These are phyloP conservation scores for Suillus decipiens DNA, from an alignment of 768 basidiomycete species.

Conservation along the genomic window DNA sequence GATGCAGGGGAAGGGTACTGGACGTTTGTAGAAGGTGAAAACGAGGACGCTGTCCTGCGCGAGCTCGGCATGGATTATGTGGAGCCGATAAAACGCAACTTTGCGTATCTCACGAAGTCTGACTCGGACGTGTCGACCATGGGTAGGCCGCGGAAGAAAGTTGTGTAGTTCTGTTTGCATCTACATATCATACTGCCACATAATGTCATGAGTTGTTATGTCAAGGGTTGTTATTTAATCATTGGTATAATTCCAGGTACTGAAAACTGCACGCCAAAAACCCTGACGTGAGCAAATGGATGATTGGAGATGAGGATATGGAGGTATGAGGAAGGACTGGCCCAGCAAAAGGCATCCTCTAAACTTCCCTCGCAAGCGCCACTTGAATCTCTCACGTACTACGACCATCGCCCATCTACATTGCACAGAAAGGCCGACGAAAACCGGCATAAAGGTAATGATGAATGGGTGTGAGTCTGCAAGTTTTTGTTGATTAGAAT, in stretches of 20 bases:
- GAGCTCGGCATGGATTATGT: slow-evolving; percentile 46
- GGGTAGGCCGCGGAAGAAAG: slow-evolving; percentile 10
- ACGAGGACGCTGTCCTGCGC: slow-evolving; percentile 47
- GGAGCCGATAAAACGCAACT: slow-evolving; percentile 41
- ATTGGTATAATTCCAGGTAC: background rate
- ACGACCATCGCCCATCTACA: too few relatives aligned
- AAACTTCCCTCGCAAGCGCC: too few relatives aligned
- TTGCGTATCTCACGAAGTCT: slow-evolving; percentile 18
- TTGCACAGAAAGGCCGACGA: too few relatives aligned
- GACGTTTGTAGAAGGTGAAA: slow-evolving; percentile 45
- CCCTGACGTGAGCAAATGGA: too few relatives aligned
- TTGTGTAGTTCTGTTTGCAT: background rate
- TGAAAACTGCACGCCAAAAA: too few relatives aligned
- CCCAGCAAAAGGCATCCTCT: too few relatives aligned
- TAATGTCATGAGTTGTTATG: background rate
- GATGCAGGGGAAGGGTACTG: slow-evolving; percentile 39
- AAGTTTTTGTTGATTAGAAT: too few relatives aligned
- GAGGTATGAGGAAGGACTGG: too few relatives aligned
- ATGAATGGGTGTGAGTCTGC: too few relatives aligned
- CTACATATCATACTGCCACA: background rate
- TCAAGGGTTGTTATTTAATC: background rate
- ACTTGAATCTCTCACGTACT: too few relatives aligned
- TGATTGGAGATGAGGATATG: too few relatives aligned
- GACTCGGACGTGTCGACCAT: background rate
- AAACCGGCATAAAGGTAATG: too few relatives aligned